phyloP scores from a whole-genome alignment of 169 alveolate genomes.

The Cystoisospora suis region DNA sequence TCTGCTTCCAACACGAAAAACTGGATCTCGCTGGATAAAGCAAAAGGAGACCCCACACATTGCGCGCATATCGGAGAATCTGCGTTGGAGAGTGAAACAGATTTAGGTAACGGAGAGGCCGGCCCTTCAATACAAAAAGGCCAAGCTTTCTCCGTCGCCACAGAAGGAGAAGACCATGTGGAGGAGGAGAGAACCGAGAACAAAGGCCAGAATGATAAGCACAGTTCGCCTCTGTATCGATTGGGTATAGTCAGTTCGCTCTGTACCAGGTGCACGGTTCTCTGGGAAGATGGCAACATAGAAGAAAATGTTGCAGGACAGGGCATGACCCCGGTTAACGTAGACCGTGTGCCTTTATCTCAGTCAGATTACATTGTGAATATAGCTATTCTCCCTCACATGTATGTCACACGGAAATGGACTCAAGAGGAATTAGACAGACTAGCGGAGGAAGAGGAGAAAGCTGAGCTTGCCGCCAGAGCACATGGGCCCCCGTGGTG shows the following conservation, averaged over 20 bases:
- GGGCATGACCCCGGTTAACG: conserved; percentile 6
- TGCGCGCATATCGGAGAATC: too few species aligned
- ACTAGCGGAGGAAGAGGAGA: neutral
- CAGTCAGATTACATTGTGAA: conserved; percentile 12
- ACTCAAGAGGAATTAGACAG: neutral
- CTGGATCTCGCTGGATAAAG: neutral
- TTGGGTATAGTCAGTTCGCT: conserved; percentile 19
- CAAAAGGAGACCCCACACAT: neutral
- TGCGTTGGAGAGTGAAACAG: too few species aligned
- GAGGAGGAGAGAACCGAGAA: neutral
- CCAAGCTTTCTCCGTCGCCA: too few species aligned
- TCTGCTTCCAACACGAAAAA: neutral
- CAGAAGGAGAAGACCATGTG: neutral
- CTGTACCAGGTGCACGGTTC: neutral
- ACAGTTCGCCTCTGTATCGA: conserved; percentile 5
- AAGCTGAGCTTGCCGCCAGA: neutral
- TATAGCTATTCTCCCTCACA: conserved; percentile 46
- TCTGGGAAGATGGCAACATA: neutral
- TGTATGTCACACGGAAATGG: conserved; percentile 5
- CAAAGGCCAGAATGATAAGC: neutral
- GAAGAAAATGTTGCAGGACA: neutral
- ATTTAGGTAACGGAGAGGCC: too few species aligned
- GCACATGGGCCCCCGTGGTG: conserved; percentile 28
- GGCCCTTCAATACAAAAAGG: too few species aligned
- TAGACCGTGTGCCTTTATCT: conserved; percentile 28